Percentiles rank a stretch among this genome's conserved stretches.
phyloP scores from a whole-genome alignment of 805 yeast species.

The Yarrowia yakushimensis region DNA sequence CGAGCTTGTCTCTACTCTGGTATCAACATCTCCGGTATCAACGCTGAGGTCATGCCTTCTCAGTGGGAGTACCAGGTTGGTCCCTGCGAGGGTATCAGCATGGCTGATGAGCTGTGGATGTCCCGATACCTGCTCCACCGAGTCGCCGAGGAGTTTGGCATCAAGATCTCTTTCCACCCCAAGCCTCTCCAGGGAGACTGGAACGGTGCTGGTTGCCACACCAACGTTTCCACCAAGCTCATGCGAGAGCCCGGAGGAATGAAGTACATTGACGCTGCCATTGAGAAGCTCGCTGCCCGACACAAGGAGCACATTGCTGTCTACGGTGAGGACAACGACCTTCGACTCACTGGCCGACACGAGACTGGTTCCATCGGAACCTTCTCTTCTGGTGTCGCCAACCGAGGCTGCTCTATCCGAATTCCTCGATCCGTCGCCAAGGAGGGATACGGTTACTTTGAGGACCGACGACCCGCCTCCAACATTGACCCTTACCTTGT shows the following conservation, averaged over 20 bases:
- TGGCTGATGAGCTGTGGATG: constrained; percentile 98
- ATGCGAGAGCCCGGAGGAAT: constrained; percentile 98
- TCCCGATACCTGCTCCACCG: constrained; percentile 90
- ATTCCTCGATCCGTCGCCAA: constrained; percentile 98
- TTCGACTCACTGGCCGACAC: constrained; percentile 95
- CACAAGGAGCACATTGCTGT: constrained; percentile 93
- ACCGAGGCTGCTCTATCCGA: constrained; percentile 98
- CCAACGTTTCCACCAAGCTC: constrained; percentile 87
- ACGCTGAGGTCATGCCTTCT: constrained; percentile 99
- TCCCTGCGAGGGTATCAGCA: constrained; percentile 89
- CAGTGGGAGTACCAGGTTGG: constrained; percentile 99
- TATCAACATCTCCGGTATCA: constrained; percentile 86
- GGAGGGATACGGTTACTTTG: constrained; percentile 97
- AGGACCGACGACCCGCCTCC: constrained; percentile 99
- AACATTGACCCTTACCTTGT: constrained; percentile 99
- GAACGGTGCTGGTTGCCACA: constrained; percentile 99
- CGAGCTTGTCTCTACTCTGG: constrained; percentile 96
- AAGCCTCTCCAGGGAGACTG: constrained; percentile 98
- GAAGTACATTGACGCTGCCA: constrained; percentile 87
- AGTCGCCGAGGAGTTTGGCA: constrained; percentile 98
- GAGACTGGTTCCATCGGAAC: constrained; percentile 93
- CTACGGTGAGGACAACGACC: constrained; percentile 93
- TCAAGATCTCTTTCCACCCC: constrained; percentile 98
- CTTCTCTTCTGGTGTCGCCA: constrained; percentile 97
- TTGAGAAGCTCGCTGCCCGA: constrained; percentile 90